Conservation (phyloP, 768 basidiomycete species). For the Inosperma sp. region DNA sequence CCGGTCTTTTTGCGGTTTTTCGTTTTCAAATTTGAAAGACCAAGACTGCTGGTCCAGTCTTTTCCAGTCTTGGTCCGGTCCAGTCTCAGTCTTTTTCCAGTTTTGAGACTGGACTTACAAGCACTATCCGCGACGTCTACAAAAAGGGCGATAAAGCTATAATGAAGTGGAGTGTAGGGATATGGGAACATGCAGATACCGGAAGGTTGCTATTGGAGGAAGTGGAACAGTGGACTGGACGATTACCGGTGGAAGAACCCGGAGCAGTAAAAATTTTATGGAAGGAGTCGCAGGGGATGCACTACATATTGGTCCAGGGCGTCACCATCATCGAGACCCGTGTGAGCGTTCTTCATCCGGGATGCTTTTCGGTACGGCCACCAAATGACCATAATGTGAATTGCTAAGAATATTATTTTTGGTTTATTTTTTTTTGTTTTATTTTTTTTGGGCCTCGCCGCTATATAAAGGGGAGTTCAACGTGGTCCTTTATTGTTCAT, state of each 20-base stretch:
- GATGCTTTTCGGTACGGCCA: neutral
- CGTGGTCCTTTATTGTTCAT: neutral
- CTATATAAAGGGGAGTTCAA: too few relatives aligned
- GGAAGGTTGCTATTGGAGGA: slow-evolving; percentile 1
- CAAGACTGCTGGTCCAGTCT: too few relatives aligned
- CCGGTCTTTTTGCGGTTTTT: too few relatives aligned
- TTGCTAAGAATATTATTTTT: too few relatives aligned
- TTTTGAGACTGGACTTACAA: too few relatives aligned
- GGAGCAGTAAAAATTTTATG: neutral
- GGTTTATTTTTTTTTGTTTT: too few relatives aligned
- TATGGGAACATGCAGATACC: slow-evolving; percentile 7
- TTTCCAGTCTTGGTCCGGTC: too few relatives aligned
- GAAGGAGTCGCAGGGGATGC: slow-evolving; percentile 1
- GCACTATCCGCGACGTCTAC: neutral
- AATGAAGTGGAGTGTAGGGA: neutral
- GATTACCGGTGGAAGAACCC: neutral
- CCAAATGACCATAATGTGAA: too few relatives aligned
- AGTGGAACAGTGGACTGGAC: neutral
- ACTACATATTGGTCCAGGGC: slow-evolving; percentile 1
- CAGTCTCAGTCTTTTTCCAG: too few relatives aligned
- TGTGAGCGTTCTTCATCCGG: slow-evolving; percentile 1
- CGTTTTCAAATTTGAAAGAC: too few relatives aligned
- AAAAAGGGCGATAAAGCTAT: neutral
- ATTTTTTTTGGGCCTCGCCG: too few relatives aligned
- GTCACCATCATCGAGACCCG: slow-evolving; percentile 4